These are phyloP conservation scores for Tremellales sp. DNA, from an alignment of 1,284 basidiomycete species.

Conservation along the genomic window DNA sequence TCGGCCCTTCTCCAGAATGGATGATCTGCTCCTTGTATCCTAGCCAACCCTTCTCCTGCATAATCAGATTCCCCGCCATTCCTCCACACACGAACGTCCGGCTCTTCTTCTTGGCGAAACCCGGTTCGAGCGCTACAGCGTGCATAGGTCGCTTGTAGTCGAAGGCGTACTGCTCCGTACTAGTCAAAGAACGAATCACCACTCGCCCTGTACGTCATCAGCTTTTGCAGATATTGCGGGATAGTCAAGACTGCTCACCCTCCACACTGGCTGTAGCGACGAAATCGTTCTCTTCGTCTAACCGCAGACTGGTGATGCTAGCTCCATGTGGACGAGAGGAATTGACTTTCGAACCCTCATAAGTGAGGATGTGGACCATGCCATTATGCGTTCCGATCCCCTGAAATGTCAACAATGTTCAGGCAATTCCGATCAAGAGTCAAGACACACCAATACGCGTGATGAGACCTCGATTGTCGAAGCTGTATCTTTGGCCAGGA, in stretches of 20 bases:
- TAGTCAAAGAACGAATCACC: constrained; percentile 77
- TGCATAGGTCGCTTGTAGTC: constrained; percentile 92
- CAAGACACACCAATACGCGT: constrained; percentile 57
- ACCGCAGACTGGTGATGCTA: constrained; percentile 75
- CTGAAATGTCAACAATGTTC: constrained; percentile 53
- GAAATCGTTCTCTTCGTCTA: constrained; percentile 84
- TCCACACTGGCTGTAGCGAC: constrained; percentile 91
- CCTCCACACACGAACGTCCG: constrained; percentile 92
- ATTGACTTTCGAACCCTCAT: constrained; percentile 76
- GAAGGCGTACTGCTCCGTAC: constrained; percentile 77
- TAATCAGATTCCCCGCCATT: constrained; percentile 76
- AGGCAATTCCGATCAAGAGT: too few relatives aligned
- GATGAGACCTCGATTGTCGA: constrained; percentile 75
- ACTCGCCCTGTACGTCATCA: constrained; percentile 63
- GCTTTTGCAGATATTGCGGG: neutral
- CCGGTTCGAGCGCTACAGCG: constrained; percentile 83
- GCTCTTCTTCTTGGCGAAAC: constrained; percentile 74
- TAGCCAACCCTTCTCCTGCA: constrained; percentile 94
- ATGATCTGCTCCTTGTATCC: constrained; percentile 87
- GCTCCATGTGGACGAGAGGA: constrained; percentile 91
- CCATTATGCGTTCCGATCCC: constrained; percentile 88
- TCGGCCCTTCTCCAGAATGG: constrained; percentile 86
- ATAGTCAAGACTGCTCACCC: constrained; percentile 56
- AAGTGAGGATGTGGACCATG: constrained; percentile 79
- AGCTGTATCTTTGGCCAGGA: constrained; percentile 84